A percentile compares a stretch with the other conserved stretches of the same genome.
phyloP scores from a whole-genome alignment of 2,329 filamentous ascomycete species.

The Stachybotrys chartarum region DNA sequence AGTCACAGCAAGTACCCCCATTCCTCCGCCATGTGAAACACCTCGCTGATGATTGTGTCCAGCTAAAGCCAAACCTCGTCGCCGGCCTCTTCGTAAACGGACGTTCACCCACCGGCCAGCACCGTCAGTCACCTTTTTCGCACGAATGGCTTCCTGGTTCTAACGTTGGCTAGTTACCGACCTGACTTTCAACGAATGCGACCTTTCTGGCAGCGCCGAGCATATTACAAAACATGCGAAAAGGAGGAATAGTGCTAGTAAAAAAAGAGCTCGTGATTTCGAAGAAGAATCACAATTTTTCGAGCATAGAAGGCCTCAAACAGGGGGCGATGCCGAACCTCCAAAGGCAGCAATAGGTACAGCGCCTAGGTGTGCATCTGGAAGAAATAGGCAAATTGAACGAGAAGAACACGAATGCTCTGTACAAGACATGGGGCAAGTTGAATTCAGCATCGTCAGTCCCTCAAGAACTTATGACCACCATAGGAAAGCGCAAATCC shows the following conservation, averaged over 20 bases:
- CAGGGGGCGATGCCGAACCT: neutral
- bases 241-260: neutral
- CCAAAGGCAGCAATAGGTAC: neutral
- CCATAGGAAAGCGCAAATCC: neutral
- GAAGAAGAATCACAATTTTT: neutral
- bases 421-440: too few relatives aligned
- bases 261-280: neutral
- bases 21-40: too few relatives aligned
- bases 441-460: too few relatives aligned
- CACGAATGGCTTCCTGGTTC: neutral
- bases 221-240: neutral
- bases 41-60: neutral
- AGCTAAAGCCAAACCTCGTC: constrained; percentile 26
- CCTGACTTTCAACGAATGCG: constrained; percentile 45
- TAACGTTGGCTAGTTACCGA: constrained; percentile 36
- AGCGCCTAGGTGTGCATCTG: neutral
- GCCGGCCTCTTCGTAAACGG: constrained; percentile 26
- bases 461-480: too few relatives aligned
- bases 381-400: too few relatives aligned
- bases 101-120: constrained; percentile 11
- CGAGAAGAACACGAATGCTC: too few relatives aligned
- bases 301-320: neutral
- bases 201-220: constrained; percentile 23
- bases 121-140: constrained; percentile 8
- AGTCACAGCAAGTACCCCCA: constrained; percentile 19